Percentiles rank a stretch among this genome's conserved stretches.
These are phyloP conservation scores for Xanthoparmelia taractica DNA, from an alignment of 495 filamentous ascomycete genomes.

Conservation along the genomic window DNA sequence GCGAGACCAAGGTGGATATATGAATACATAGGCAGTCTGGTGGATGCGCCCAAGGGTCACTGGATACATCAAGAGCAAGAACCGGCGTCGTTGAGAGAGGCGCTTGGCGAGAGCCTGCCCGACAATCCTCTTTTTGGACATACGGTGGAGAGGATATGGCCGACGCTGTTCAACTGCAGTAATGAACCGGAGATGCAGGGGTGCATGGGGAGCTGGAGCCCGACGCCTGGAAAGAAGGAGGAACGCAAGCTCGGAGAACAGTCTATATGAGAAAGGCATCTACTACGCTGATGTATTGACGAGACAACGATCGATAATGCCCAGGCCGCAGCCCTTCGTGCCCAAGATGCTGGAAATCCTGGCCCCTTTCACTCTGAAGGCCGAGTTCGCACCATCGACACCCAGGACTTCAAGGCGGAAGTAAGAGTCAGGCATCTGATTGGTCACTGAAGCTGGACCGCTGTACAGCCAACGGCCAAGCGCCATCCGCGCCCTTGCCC, in stretches of 20 bases:
- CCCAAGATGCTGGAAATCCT: neutral
- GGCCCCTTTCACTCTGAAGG: too few relatives aligned
- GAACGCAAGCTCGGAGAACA: neutral
- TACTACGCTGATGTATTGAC: neutral
- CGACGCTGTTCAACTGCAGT: slow-evolving; percentile 10
- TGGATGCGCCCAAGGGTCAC: slow-evolving; percentile 13
- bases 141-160: slow-evolving; percentile 16
- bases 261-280: neutral
- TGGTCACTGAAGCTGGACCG: neutral
- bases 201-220: slow-evolving; percentile 6
- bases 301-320: neutral
- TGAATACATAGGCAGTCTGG: slow-evolving; percentile 11
- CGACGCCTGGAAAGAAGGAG: neutral
- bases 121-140: slow-evolving; percentile 16
- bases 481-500: too few relatives aligned
- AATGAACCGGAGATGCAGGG: slow-evolving; percentile 1
- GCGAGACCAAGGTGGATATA: slow-evolving; percentile 13
- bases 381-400: neutral
- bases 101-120: slow-evolving; percentile 7
- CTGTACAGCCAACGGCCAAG: too few relatives aligned
- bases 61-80: slow-evolving; percentile 15
- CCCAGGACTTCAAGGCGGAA: neutral
- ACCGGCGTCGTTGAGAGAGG: neutral
- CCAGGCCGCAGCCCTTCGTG: too few relatives aligned
- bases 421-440: neutral